Evolutionary conservation across 495 filamentous ascomycete species (phyloP).

Genomic region (Daldinia bambusicola): DNA sequence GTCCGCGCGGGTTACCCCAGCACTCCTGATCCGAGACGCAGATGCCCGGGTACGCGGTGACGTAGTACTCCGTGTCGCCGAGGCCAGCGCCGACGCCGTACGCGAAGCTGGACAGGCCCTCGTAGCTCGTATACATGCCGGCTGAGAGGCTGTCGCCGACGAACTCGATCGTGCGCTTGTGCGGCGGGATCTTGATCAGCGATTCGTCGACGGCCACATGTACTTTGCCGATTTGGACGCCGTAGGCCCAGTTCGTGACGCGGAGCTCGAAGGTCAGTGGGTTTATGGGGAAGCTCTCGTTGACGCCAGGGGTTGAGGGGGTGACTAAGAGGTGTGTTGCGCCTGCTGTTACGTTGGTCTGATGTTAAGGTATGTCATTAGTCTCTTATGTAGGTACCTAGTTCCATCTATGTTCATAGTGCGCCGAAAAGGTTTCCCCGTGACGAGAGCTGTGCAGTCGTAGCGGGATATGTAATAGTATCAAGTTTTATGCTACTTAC

Average conservation of each 20-base stretch:
- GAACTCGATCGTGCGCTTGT: conserved; percentile 67
- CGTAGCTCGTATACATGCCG: conserved; percentile 72
- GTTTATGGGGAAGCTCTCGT: conserved; percentile 52
- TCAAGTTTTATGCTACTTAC: background rate
- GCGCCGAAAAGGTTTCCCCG: background rate
- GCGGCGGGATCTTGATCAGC: conserved; percentile 63
- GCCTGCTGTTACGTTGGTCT: conserved; percentile 69
- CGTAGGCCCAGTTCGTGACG: conserved; percentile 75
- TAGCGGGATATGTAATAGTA: background rate
- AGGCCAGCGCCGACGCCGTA: conserved; percentile 68
- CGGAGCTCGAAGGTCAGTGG: conserved; percentile 63
- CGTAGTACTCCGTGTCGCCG: conserved; percentile 70
- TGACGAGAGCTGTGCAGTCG: background rate
- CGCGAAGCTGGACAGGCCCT: conserved; percentile 69
- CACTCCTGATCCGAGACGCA: conserved; percentile 68
- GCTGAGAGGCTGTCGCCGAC: conserved; percentile 70
- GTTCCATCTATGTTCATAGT: background rate
- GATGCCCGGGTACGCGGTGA: conserved; percentile 71
- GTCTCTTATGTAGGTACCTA: background rate
- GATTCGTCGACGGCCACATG: conserved; percentile 61
- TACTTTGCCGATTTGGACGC: conserved; percentile 68
- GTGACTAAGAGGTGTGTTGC: conserved; percentile 70
- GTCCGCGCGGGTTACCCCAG: conserved; percentile 65
- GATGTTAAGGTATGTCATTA: background rate
- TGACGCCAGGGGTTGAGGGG: conserved; percentile 53